Conservation (phyloP, 139 green algal species). For the Chlamydomonas sp. region DNA sequence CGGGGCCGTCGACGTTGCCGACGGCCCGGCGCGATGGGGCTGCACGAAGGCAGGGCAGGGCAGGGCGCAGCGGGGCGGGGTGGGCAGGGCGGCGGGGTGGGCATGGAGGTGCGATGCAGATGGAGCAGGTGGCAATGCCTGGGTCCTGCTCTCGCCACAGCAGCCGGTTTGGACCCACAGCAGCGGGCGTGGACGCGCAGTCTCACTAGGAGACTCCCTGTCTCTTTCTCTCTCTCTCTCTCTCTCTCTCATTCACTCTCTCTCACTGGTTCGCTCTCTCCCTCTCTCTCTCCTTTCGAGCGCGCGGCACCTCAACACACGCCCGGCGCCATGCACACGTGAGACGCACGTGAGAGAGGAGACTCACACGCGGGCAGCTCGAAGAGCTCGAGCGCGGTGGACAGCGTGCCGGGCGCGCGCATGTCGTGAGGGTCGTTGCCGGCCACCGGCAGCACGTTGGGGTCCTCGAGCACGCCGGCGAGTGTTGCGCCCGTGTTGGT, state of each 20-base stretch:
- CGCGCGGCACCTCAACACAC: not conserved
- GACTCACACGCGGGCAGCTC: conserved; percentile 4
- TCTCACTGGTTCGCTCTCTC: not conserved
- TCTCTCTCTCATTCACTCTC: not conserved
- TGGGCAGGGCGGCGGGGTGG: not conserved
- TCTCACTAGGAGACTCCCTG: not conserved
- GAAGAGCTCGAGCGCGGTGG: conserved; percentile 54
- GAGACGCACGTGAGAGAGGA: no score
- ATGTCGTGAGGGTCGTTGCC: conserved; percentile 48
- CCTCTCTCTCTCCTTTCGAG: not conserved
- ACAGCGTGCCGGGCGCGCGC: conserved; percentile 24
- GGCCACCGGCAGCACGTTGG: conserved; percentile 50
- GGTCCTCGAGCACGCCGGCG: conserved; percentile 40
- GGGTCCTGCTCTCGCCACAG: not conserved
- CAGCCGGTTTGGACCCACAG: not conserved
- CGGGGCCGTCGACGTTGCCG: not conserved
- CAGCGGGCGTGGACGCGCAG: not conserved
- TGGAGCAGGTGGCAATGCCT: not conserved
- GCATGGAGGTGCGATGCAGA: not conserved
- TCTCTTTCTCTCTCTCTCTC: not conserved
- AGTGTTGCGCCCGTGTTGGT: conserved; percentile 18
- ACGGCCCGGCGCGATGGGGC: no score
- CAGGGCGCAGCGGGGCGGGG: not conserved
- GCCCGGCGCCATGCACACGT: no score
- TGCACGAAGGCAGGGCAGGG: no score